phyloP scores from a whole-genome alignment of 1,284 basidiomycete species.

The Ceratobasidium sp. region DNA sequence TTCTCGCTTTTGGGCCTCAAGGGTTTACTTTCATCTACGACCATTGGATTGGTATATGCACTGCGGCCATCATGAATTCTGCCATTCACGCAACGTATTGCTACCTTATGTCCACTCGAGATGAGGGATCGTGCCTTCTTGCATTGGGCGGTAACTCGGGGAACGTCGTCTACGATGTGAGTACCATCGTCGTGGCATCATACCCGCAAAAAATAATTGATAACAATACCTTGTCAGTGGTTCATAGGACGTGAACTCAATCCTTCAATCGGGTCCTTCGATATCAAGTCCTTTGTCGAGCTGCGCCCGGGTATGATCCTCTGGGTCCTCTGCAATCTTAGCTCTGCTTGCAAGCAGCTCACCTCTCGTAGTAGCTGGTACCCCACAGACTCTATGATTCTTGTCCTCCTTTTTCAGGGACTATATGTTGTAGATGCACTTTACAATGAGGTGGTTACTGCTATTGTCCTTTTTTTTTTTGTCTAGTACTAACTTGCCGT shows the following conservation, averaged over 20 bases:
- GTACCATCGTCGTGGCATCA: constrained; percentile 49
- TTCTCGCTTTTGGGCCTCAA: constrained; percentile 74
- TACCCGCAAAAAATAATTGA: not conserved
- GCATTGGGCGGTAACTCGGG: constrained; percentile 95
- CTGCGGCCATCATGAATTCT: constrained; percentile 84
- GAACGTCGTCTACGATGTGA: constrained; percentile 87
- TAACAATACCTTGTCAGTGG: constrained; percentile 64
- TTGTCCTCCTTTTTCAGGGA: constrained; percentile 85
- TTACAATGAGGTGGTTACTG: constrained; percentile 84
- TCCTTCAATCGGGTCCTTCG: constrained; percentile 85
- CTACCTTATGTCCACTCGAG: constrained; percentile 75
- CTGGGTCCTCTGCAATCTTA: constrained; percentile 91
- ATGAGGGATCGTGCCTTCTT: constrained; percentile 61
- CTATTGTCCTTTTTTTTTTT: constrained; percentile 1
- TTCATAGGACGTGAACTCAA: constrained; percentile 97
- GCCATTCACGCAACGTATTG: constrained; percentile 74
- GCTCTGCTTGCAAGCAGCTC: constrained; percentile 91
- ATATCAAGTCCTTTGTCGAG: constrained; percentile 98
- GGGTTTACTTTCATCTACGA: constrained; percentile 90
- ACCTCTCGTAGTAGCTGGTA: constrained; percentile 73
- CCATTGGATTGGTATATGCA: constrained; percentile 89
- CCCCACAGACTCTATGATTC: constrained; percentile 86
- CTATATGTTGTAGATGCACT: constrained; percentile 90
- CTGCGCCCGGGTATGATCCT: constrained; percentile 94
- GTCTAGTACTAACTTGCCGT: not conserved